Evolutionary conservation across 2,329 filamentous ascomycete species (phyloP).

Genomic region (Alternaria brassicicola): DNA sequence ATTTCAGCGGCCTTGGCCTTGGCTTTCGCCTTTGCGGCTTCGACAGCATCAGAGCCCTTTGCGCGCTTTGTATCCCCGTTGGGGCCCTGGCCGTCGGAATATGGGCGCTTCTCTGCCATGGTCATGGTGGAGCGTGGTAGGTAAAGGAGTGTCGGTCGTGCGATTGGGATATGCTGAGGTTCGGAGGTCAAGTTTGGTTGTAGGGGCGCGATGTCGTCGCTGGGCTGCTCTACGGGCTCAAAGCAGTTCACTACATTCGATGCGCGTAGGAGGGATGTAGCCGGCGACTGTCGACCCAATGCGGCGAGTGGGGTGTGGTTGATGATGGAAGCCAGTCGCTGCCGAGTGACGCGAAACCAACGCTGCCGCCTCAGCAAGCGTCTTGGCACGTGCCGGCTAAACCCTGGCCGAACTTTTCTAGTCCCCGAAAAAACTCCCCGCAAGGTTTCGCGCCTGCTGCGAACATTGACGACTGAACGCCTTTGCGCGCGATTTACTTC

Average conservation of each 20-base stretch:
- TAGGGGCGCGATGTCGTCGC: constrained; percentile 1
- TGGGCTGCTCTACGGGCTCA: not conserved
- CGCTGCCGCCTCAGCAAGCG: constrained; percentile 8
- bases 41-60: constrained; percentile 46
- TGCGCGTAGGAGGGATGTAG: not conserved
- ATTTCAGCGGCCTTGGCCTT: constrained; percentile 44
- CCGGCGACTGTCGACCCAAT: not conserved
- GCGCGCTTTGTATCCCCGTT: constrained; percentile 44
- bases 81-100: constrained; percentile 42
- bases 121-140: constrained; percentile 17
- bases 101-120: constrained; percentile 54
- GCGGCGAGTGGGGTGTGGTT: not conserved
- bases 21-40: constrained; percentile 43
- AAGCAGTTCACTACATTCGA: not conserved
- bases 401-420: constrained; percentile 38
- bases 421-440: constrained; percentile 40
- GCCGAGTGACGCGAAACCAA: constrained; percentile 25
- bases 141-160: not conserved
- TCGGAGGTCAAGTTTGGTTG: constrained; percentile 4
- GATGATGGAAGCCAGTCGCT: constrained; percentile 8
- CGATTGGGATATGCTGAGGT: constrained; percentile 5
- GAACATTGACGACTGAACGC: constrained; percentile 12
- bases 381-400: constrained; percentile 32
- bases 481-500: constrained; percentile 20
- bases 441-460: constrained; percentile 21